These are phyloP conservation scores for Blastocystis hominis DNA, from an alignment of 352 stramenopile species.

Conservation along the genomic window DNA sequence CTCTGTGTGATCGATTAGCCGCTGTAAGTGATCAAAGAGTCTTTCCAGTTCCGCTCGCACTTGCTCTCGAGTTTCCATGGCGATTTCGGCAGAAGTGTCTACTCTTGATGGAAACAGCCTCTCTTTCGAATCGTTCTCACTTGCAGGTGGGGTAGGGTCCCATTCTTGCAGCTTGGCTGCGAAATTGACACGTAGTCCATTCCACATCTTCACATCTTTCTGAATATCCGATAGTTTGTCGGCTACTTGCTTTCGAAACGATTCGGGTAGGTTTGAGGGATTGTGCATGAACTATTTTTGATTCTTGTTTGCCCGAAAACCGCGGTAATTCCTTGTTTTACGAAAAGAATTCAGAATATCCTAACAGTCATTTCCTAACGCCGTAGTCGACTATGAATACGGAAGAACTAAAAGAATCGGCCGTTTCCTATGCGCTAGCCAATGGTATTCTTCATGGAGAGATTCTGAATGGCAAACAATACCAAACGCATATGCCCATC, in stretches of 20 bases:
- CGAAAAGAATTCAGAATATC: too few relatives aligned
- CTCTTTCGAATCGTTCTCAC: neutral
- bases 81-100: neutral
- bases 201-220: neutral
- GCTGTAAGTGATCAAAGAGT: neutral
- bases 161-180: neutral
- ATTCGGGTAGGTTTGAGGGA: neutral
- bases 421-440: constrained; percentile 35
- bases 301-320: neutral
- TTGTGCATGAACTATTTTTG: neutral
- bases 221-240: neutral
- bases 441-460: constrained; percentile 55
- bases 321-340: neutral
- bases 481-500: constrained; percentile 50
- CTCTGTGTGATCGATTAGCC: neutral
- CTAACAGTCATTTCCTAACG: too few relatives aligned
- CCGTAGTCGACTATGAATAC: neutral
- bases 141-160: neutral
- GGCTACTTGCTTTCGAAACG: neutral
- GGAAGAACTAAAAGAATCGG: neutral
- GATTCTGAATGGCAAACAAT: neutral
- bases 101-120: neutral
- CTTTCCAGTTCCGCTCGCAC: neutral
- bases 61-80: neutral
- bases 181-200: neutral